Evolutionary conservation across 768 basidiomycete species (phyloP), one percentile per base, ranked within the genome.

Genomic region (Agaricus blazei): DNA sequence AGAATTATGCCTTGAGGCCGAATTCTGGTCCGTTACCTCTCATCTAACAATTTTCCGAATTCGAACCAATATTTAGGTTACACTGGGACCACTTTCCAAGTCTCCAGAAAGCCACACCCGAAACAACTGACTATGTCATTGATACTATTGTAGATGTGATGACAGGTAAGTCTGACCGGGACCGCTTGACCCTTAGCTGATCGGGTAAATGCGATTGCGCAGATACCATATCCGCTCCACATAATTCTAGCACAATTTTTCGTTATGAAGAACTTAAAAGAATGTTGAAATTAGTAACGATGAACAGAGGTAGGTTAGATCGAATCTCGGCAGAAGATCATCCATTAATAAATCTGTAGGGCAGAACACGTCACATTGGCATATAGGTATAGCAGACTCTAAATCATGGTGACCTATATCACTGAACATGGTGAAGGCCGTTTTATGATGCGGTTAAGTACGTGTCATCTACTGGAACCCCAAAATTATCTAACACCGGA

Each of bases 21-120:
- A 55, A 34, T 55, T 48, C 28, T 55, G 54, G 54, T 55, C 19
- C 36, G 38, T 9, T 15, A 2, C 23, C 27, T 41, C 8, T 31
- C 4, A 23, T 28, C 41, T 36, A 4, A 9, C 3, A 2, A 41
- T 14, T 2, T 15, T 4, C 19, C 34, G 11, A 6, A 34, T 29
- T 5, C 9, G 1, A 26, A 24, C 3, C 3, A 12, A 42, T 31
- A 27, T 11, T 5, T 28, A 55, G 54, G 54, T 15, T 19, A 29
- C 48, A 55, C 24, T 55, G 54, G 54, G 46, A 48, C 12, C 23
- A 27, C 2, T 55, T 55, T 24, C 54, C 54, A 2, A 49, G 31
- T 9, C 11, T 48, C 4, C 54, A 55, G 23, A 14, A 3, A 41
- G 24, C 34, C n/a, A 49, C 54, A 1, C 46, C 54, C 4, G 47